Base-by-base conservation (phyloP, 192 early-diverging fungal genomes). In the Coemansia sp. region DNA sequence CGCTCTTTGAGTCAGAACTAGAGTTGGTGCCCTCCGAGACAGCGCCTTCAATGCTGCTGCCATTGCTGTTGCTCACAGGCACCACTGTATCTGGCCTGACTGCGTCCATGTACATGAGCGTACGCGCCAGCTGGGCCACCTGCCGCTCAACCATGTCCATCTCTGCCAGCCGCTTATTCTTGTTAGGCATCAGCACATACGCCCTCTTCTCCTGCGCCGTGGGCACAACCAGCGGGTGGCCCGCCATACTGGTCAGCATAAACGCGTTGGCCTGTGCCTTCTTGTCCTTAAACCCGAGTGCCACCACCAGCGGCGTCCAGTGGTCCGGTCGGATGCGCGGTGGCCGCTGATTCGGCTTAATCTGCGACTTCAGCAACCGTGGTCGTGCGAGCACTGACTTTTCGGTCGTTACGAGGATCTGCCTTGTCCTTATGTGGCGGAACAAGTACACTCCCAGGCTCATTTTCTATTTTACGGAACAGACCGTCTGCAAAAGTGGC, bases 371-470 rank as follows among this genome's bases (percentile, higher is more conserved):
- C 26, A 76, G 21, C 41, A 69, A 41, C 0, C 47, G 13, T 5
- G 75, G 65, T 12, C 58, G 63, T 4, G 61, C 63, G n/a, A 82
- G 59, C 10, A 82, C 66, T 18, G 74, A 77, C 56, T 51, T 45
- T 47, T 73, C 72, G 18, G 68, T 74, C 32, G 68, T 74, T 8
- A 65, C 72, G 6, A 84, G 59, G 16, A 85, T 76, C 55, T 85
- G 83, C n/a, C 67, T 75, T 64, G 78, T 85, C 52, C 73, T 68
- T 19, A 85, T 78, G 61, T 85, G 66, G 46, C 83, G 78, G 66
- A 74, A 85, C 32, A 80, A 62, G 55, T 81, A 85, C 39, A 82
- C 55, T 13, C 70, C 69, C 12, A 70, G 70, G 18, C 63, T 70
- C 78, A 81, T 81, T 76, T 59, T 57, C 9, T 9, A 18, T 6